Conservation (phyloP, 495 filamentous ascomycete genomes). For the Zalerion maritima region DNA sequence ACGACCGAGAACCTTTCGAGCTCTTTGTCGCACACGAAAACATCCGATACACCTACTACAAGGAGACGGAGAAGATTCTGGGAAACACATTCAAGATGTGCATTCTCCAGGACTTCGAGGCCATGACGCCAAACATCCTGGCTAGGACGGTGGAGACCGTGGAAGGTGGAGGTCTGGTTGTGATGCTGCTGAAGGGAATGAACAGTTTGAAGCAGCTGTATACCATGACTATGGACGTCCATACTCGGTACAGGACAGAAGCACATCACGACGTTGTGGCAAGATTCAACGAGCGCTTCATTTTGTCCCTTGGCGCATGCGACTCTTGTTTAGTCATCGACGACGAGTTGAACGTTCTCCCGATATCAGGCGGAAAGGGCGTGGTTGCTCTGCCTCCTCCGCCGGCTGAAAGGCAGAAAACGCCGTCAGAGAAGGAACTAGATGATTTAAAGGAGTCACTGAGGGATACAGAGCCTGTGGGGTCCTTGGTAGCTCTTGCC, state of each 20-base stretch:
- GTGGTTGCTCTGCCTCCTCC: conserved; percentile 74
- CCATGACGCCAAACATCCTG: conserved; percentile 88
- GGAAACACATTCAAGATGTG: conserved; percentile 99
- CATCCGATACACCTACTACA: conserved; percentile 98
- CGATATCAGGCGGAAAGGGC: conserved; percentile 88
- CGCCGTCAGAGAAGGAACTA: conserved; percentile 58
- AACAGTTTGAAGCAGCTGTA: conserved; percentile 94
- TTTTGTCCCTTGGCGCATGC: conserved; percentile 87
- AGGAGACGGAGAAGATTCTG: conserved; percentile 98
- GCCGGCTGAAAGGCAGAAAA: conserved; percentile 48
- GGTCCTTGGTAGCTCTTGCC: conserved; percentile 67
- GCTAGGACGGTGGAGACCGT: conserved; percentile 95
- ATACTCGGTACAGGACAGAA: conserved; percentile 92
- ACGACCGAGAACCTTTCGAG: conserved; percentile 93
- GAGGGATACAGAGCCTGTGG: conserved; percentile 71
- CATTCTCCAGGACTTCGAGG: conserved; percentile 96
- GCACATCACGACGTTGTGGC: conserved; percentile 91
- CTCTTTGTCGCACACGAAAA: conserved; percentile 92
- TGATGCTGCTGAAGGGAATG: conserved; percentile 91
- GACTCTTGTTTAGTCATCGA: conserved; percentile 91
- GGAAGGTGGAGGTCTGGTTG: conserved; percentile 84
- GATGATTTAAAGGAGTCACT: conserved; percentile 77
- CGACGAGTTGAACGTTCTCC: conserved; percentile 93
- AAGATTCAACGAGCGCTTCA: conserved; percentile 95
- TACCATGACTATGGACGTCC: conserved; percentile 94